Evolutionary conservation across 2,329 filamentous ascomycete species (phyloP).

Genomic region (Colletotrichum liriopes): DNA sequence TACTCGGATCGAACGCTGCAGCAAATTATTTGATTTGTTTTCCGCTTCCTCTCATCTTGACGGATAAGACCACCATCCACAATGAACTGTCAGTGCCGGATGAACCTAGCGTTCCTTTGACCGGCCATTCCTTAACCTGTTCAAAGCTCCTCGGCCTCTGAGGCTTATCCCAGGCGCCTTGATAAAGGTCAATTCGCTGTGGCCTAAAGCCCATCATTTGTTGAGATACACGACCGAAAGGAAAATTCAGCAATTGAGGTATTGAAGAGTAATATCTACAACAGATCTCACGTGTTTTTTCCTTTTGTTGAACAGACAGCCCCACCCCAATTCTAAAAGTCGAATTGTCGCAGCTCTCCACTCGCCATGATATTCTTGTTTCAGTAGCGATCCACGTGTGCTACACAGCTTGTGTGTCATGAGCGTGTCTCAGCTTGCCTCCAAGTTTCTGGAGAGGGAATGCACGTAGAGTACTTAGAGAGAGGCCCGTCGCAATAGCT

Average conservation of each 20-base stretch:
- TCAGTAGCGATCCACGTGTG: conserved; percentile 4
- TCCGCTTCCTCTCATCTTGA: background rate
- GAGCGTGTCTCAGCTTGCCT: conserved; percentile 20
- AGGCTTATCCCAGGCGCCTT: background rate
- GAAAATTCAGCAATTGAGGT: background rate
- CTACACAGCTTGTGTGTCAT: conserved; percentile 22
- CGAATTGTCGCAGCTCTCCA: background rate
- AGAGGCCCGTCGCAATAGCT: background rate
- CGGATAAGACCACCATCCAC: background rate
- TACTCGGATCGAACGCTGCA: conserved; percentile 8
- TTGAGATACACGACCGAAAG: background rate
- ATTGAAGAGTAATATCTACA: no score
- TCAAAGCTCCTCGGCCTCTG: no score
- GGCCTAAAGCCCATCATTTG: background rate
- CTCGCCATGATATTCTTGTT: background rate
- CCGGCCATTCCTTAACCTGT: background rate
- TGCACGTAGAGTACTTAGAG: background rate
- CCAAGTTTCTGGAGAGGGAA: background rate
- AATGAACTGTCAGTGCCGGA: conserved; percentile 13
- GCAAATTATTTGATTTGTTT: conserved; percentile 15
- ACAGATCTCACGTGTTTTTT: background rate
- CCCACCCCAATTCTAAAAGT: background rate
- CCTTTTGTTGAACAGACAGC: background rate
- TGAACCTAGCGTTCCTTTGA: conserved; percentile 24
- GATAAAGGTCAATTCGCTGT: background rate